Conservation (phyloP, 768 basidiomycete genomes). For the Tylopilus felleus region DNA sequence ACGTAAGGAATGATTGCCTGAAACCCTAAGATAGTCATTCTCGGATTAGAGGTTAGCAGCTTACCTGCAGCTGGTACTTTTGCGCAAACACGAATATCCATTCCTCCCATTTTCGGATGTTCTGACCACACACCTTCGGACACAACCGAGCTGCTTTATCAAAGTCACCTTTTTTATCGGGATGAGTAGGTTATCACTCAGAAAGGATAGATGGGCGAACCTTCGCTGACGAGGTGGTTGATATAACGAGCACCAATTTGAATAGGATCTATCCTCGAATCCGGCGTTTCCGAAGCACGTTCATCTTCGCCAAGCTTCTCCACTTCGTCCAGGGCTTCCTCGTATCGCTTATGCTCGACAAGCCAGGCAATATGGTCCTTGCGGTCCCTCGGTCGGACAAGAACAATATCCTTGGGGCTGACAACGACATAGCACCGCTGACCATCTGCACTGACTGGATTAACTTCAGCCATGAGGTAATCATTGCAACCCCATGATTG, state of each 20-base stretch:
- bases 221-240: slow-evolving; percentile 77
- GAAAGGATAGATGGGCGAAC: slow-evolving; percentile 37
- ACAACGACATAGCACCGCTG: slow-evolving; percentile 74
- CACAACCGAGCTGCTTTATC: slow-evolving; percentile 76
- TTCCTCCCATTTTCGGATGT: slow-evolving; percentile 86
- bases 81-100: slow-evolving; percentile 93
- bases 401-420: slow-evolving; percentile 81
- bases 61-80: slow-evolving; percentile 71
- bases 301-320: slow-evolving; percentile 52
- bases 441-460: slow-evolving; percentile 17
- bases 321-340: slow-evolving; percentile 82
- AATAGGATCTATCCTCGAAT: slow-evolving; percentile 48
- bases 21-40: neutral
- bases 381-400: slow-evolving; percentile 84
- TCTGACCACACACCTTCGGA: slow-evolving; percentile 80
- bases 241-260: slow-evolving; percentile 87
- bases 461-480: slow-evolving; percentile 66
- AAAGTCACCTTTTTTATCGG: slow-evolving; percentile 48
- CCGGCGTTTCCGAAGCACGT: slow-evolving; percentile 29
- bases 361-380: slow-evolving; percentile 92
- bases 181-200: neutral
- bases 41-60: slow-evolving; percentile 16
- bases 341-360: slow-evolving; percentile 79
- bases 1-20: slow-evolving; percentile 88
- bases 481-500: slow-evolving; percentile 91